Base-by-base conservation (phyloP, 2,329 filamentous ascomycete species). In the Coniochaeta hoffmannii region DNA sequence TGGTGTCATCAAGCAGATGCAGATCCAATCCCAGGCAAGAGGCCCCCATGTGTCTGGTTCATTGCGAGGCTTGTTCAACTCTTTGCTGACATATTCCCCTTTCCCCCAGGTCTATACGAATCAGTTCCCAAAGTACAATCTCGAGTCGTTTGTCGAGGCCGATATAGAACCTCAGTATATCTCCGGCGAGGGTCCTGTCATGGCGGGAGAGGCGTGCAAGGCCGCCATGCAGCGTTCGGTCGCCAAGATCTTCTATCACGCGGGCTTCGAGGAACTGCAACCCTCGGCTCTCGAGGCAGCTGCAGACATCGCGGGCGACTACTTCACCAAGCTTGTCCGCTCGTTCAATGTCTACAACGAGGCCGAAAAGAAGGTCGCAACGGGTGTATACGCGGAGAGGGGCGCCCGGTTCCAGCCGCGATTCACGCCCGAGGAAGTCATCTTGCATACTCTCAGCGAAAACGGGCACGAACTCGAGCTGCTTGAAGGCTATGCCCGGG, bases 1-100 rank as follows among this genome's bases (percentile, higher is more conserved):
- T 68, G 87, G 90, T 51, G 90, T 99, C 59, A 94, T 99, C 68
- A 99, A 97, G 75, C 94, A 99, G 74, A 99, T 99, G 94, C 94
- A 99, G 73, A 84, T 97, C 54, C 94, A 99, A 70, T 90, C 91
- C 53, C 94, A 97, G 81, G 89, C 90, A 82, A 38, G 64, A 67
- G 76, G n/a, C 32, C 28, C 36, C 8, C 51, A 34, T 14, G 28
- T 10, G n/a, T 26, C n/a, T 17, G 11, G 7, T 19, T 31, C 6
- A 38, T 2, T 28, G 3, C 2, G 36, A 11, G 55, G 11, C 41
- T 31, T 49, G 2, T 56, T 19, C n/a, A 53, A 55, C 32, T 44
- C 30, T 61, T 15, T 53, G 60, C 66, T 71, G 55, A 71, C 58
- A 24, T 57, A 17, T 0, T 22, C n/a, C n/a, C n/a, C n/a, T n/a